Conservation (phyloP, 108 stramenopile genomes). For the Conticribra weissflogii region DNA sequence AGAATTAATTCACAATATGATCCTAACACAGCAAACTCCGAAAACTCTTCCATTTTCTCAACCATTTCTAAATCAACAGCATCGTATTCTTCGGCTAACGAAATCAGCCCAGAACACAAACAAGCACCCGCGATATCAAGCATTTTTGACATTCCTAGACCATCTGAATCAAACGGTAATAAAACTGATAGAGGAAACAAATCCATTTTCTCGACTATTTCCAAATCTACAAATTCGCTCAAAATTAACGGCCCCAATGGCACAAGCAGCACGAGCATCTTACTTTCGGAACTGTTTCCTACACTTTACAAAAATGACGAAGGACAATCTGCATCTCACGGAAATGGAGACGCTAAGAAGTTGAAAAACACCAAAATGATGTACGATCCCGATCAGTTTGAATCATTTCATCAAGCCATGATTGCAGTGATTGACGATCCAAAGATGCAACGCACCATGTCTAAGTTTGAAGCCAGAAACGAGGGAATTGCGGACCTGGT, state of each 20-base stretch:
- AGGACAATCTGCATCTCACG: no score
- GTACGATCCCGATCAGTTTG: constrained; percentile 35
- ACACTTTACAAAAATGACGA: constrained; percentile 20
- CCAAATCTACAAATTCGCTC: constrained; percentile 17
- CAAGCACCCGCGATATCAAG: neutral
- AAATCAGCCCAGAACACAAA: no score
- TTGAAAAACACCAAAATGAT: constrained; percentile 11
- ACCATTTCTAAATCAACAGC: constrained; percentile 22
- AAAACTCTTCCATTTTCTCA: constrained; percentile 29
- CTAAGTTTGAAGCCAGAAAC: constrained; percentile 15
- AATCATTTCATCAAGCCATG: constrained; percentile 38
- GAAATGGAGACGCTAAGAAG: no score
- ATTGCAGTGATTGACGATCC: constrained; percentile 15
- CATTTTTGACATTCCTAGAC: neutral
- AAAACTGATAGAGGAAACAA: constrained; percentile 4
- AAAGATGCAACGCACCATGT: constrained; percentile 14
- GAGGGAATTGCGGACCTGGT: constrained; percentile 11
- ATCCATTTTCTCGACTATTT: constrained; percentile 40
- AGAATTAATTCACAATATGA: no score
- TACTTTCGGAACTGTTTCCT: constrained; percentile 23
- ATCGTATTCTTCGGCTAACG: no score
- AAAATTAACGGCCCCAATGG: constrained; percentile 2
- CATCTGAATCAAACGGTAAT: neutral
- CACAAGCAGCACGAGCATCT: constrained; percentile 3
- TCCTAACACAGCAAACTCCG: neutral